Conservation (phyloP, 2,329 filamentous ascomycete species). For the Fusarium sp. region DNA sequence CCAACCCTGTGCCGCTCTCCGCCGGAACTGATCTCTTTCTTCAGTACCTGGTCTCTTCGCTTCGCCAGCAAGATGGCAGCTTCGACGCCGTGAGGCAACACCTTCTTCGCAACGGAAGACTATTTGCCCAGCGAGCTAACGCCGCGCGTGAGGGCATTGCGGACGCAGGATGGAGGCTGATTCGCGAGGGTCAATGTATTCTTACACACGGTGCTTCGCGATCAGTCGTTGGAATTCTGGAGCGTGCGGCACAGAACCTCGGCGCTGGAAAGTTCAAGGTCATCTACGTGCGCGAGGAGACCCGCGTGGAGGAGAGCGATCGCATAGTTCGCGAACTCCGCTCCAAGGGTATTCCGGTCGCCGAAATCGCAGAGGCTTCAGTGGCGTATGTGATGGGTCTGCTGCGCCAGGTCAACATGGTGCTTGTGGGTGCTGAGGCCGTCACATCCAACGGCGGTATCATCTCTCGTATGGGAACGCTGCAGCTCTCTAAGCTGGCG, state of each 20-base stretch:
- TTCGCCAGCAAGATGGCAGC: slow-evolving; percentile 66
- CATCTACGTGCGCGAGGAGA: slow-evolving; percentile 78
- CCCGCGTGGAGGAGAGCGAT: slow-evolving; percentile 71
- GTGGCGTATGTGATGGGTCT: slow-evolving; percentile 82
- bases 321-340: slow-evolving; percentile 79
- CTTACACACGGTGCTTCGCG: slow-evolving; percentile 90
- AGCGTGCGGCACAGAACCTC: slow-evolving; percentile 72
- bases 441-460: slow-evolving; percentile 95
- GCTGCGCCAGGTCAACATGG: slow-evolving; percentile 71
- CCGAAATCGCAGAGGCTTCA: slow-evolving; percentile 67
- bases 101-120: slow-evolving; percentile 84
- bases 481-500: slow-evolving; percentile 87
- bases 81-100: slow-evolving; percentile 89
- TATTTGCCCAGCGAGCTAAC: slow-evolving; percentile 90
- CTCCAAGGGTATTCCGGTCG: slow-evolving; percentile 82
- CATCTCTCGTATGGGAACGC: slow-evolving; percentile 86
- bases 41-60: slow-evolving; percentile 86
- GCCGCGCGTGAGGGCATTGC: slow-evolving; percentile 88
- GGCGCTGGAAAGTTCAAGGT: slow-evolving; percentile 79
- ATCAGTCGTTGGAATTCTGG: slow-evolving; percentile 83
- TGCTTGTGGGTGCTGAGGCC: slow-evolving; percentile 81
- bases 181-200: slow-evolving; percentile 83
- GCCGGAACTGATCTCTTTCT: slow-evolving; percentile 97
- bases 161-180: slow-evolving; percentile 80
- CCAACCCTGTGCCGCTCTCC: slow-evolving; percentile 91